phyloP scores from a whole-genome alignment of 257 asterid species.

The Leonotis leonurus region DNA sequence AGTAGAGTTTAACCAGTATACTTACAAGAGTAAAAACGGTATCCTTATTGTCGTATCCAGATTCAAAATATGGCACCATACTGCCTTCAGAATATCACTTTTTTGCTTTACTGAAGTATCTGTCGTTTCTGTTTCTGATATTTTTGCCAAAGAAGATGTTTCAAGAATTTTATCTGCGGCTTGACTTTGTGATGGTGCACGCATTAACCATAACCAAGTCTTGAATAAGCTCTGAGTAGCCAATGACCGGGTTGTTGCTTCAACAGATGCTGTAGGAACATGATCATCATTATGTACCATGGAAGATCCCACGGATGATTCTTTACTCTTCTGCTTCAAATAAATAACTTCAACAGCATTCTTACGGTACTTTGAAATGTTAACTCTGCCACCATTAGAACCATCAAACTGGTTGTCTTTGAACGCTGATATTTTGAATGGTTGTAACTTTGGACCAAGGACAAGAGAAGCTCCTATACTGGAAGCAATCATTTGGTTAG shows the following conservation, averaged over 20 bases:
- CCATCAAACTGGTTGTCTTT: constrained; percentile 44
- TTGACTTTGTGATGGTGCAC: constrained; percentile 29
- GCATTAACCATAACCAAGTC: constrained; percentile 56
- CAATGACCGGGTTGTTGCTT: constrained; percentile 29
- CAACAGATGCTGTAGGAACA: constrained; percentile 33
- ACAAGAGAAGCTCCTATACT: constrained; percentile 42
- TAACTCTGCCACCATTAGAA: constrained; percentile 39
- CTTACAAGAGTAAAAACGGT: constrained; percentile 67
- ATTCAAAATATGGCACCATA: constrained; percentile 37
- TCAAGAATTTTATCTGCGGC: constrained; percentile 26
- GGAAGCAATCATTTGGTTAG: constrained; percentile 30
- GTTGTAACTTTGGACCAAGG: constrained; percentile 37
- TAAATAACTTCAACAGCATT: constrained; percentile 44
- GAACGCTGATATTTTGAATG: constrained; percentile 54
- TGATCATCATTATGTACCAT: constrained; percentile 40
- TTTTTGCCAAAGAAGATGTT: constrained; percentile 29
- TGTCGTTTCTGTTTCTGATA: constrained; percentile 30
- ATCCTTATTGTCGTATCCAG: constrained; percentile 56
- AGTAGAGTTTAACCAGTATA: not conserved
- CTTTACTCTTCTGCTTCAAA: constrained; percentile 43
- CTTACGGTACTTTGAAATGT: constrained; percentile 44
- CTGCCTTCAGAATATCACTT: constrained; percentile 24
- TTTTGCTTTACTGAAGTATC: constrained; percentile 24
- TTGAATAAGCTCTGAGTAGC: constrained; percentile 50
- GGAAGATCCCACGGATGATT: constrained; percentile 38